Base-by-base conservation (phyloP, 2,329 filamentous ascomycete species). In the Neocucurbitaria cava region DNA sequence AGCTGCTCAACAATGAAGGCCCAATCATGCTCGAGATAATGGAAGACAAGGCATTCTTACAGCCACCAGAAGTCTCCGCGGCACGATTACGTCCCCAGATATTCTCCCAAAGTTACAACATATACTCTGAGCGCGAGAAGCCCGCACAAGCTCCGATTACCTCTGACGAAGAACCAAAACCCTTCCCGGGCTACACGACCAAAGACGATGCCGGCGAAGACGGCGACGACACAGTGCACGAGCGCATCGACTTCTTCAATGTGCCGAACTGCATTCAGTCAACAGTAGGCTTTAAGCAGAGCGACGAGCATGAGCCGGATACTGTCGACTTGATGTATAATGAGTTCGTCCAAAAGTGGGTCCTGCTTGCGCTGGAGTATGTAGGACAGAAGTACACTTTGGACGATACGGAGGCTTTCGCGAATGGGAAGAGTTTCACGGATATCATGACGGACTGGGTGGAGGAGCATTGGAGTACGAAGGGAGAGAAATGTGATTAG, bases 191-290 rank as follows among this genome's bases (percentile, higher is more conserved):
- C 1, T 98, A 98, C 78, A 97, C 91, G 0, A 99, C 95, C 10
- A 82, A 83, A 50, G 95, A 99, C 69, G 94, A 96, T 67, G 84
- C 87, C 5, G 92, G 93, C 44, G 77, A 78, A 3, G 91, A 96
- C 62, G 95, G 95, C 38, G 95, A 99, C 71, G 95, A 99, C 71
- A 96, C 94, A 0, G 75, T 96, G 1, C 95, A 97, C 73, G 80
- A 85, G 15, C 81, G 84, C 1, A 87, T 98, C 60, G 81, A 83
- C 28, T 92, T 90, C 71, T 94, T 93, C 76, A 74, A 78, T 1
- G 85, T 94, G 5, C 94, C 95, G 6, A 97, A 97, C 74, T 91
- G 88, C 72, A 85, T 99, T 52, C 89, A 94, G 72, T 80, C 89
- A 1, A 77, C 85, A 53, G 83, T 89, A 62, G 80, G 76, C 1